Evolutionary conservation across 768 basidiomycete species (phyloP).

Genomic region (Lepiota subincarnata): DNA sequence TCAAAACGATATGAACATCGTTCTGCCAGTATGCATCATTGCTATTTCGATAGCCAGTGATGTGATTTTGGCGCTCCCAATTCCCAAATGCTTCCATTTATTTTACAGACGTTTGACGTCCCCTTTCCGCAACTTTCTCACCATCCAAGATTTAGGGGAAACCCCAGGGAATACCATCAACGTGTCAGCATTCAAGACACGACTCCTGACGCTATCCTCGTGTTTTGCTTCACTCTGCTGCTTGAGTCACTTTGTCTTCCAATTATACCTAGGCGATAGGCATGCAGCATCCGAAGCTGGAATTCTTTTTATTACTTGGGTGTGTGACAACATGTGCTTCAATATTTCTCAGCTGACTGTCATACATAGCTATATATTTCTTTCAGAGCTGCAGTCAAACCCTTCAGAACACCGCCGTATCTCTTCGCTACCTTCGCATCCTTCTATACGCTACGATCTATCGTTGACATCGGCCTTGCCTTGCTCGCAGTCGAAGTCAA

Average conservation of each 20-base stretch:
- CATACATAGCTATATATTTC: conserved; percentile 39
- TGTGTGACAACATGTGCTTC: conserved; percentile 24
- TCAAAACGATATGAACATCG: background rate
- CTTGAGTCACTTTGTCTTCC: conserved; percentile 38
- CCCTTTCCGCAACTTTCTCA: conserved; percentile 52
- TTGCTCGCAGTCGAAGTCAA: conserved; percentile 17
- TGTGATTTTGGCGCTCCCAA: conserved; percentile 2
- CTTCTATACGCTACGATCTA: conserved; percentile 29
- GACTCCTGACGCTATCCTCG: conserved; percentile 33
- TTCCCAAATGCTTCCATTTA: background rate
- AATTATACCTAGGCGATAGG: conserved; percentile 22
- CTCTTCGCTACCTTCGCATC: conserved; percentile 38
- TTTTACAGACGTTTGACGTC: conserved; percentile 13
- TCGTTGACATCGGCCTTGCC: conserved; percentile 33
- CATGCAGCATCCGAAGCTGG: conserved; percentile 22
- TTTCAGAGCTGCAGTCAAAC: conserved; percentile 32
- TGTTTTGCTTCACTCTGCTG: conserved; percentile 36
- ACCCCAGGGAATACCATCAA: conserved; percentile 22
- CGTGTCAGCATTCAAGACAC: conserved; percentile 22
- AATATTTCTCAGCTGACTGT: conserved; percentile 7
- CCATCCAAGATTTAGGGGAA: conserved; percentile 46
- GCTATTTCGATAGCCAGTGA: conserved; percentile 4
- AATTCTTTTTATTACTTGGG: conserved; percentile 45
- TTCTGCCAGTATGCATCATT: conserved; percentile 1
- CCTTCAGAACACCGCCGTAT: conserved; percentile 51